A percentile compares a stretch with the other conserved stretches of the same genome.
Evolutionary conservation across 1,284 basidiomycete species (phyloP).

Genomic region (Cutaneotrichosporon mucoides): DNA sequence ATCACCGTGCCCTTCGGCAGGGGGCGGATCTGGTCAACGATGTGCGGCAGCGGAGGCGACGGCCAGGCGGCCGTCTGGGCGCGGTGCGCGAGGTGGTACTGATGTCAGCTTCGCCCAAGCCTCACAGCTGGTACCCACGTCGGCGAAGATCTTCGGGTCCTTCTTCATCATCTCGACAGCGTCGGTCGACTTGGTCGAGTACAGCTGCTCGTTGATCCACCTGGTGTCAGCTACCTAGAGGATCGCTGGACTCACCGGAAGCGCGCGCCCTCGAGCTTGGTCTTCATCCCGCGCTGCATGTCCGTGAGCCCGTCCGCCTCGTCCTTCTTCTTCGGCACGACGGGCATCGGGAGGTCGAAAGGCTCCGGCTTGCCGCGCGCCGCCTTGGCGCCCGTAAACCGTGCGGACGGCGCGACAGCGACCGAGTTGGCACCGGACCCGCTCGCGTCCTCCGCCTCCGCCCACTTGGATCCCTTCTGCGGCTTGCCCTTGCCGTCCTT

Average conservation of each 20-base stretch:
- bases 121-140: constrained; percentile 54
- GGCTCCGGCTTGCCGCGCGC: constrained; percentile 13
- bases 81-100: constrained; percentile 90
- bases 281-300: constrained; percentile 69
- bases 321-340: constrained; percentile 13
- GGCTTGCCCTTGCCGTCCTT: constrained; percentile 4
- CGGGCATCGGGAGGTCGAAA: constrained; percentile 27
- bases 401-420: neutral
- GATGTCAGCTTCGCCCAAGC: constrained; percentile 11
- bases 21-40: constrained; percentile 58
- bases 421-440: constrained; percentile 1
- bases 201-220: constrained; percentile 81
- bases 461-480: neutral
- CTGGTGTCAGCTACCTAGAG: constrained; percentile 47
- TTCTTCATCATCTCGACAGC: constrained; percentile 76
- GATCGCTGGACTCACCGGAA: constrained; percentile 60
- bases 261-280: constrained; percentile 73
- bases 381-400: constrained; percentile 1
- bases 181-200: constrained; percentile 70
- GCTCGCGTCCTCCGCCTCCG: neutral
- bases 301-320: constrained; percentile 56
- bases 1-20: constrained; percentile 69
- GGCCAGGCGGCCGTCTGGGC: constrained; percentile 87
- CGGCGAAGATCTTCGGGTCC: constrained; percentile 68
- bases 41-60: constrained; percentile 76